Evolutionary conservation across 148 eudicot species (phyloP).

Genomic region (Beta vulgaris): DNA sequence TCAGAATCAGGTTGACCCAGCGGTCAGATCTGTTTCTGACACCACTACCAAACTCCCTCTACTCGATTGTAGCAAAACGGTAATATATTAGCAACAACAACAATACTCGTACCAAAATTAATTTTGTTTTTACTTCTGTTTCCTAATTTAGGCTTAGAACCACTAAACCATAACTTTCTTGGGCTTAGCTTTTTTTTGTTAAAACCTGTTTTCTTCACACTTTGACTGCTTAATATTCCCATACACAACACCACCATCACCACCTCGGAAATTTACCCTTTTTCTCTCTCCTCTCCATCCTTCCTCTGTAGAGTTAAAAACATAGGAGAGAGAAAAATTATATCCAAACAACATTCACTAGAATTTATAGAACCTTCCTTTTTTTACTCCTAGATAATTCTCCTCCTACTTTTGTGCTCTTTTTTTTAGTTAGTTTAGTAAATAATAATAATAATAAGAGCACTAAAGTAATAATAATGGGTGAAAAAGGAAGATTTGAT

Average conservation of each 20-base stretch:
- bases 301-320: background rate
- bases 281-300: background rate
- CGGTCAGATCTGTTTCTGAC: too few relatives aligned
- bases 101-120: background rate
- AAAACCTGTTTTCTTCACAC: constrained; percentile 19
- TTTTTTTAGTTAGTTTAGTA: background rate
- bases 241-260: constrained; percentile 30
- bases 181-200: constrained; percentile 21
- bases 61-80: background rate
- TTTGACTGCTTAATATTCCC: constrained; percentile 36
- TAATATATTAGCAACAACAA: background rate
- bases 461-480: constrained; percentile 24
- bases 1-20: too few relatives aligned
- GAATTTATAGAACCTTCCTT: constrained; percentile 19
- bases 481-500: constrained; percentile 28
- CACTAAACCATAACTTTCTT: constrained; percentile 36
- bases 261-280: constrained; percentile 32
- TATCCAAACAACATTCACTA: background rate
- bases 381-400: constrained; percentile 19
- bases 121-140: background rate
- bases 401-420: background rate
- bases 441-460: background rate
- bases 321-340: background rate
- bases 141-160: constrained; percentile 29
- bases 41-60: background rate